phyloP scores from a whole-genome alignment of 1,139 yeast genomes.

The Sugiyamaella paludigena region DNA sequence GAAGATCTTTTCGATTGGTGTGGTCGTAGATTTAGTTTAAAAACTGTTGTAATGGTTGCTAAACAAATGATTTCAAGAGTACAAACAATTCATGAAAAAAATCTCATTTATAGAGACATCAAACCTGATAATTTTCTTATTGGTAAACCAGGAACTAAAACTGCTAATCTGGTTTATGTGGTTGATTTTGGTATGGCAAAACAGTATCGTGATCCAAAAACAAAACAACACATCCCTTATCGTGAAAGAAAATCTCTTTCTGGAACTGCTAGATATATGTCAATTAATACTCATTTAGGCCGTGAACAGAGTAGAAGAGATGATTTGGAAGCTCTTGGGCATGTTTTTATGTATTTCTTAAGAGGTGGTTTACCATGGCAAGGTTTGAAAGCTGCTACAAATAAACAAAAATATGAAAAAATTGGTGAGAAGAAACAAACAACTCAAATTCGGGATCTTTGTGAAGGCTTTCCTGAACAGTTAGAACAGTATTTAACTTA shows the following conservation, averaged over 20 bases:
- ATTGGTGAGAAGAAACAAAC: slow-evolving; percentile 93
- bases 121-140: slow-evolving; percentile 94
- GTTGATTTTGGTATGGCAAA: slow-evolving; percentile 95
- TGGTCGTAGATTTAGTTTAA: slow-evolving; percentile 81
- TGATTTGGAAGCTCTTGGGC: slow-evolving; percentile 93
- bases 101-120: slow-evolving; percentile 88
- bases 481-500: slow-evolving; percentile 82
- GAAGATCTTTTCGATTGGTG: slow-evolving; percentile 99
- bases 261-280: slow-evolving; percentile 98
- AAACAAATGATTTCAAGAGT: slow-evolving; percentile 88
- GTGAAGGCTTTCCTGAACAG: slow-evolving; percentile 81
- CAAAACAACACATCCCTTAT: slow-evolving; percentile 94
- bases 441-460: slow-evolving; percentile 72
- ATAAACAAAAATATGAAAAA: slow-evolving; percentile 93
- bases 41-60: slow-evolving; percentile 88
- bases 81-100: slow-evolving; percentile 84
- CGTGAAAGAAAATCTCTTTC: slow-evolving; percentile 90
- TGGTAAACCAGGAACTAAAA: slow-evolving; percentile 55
- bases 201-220: slow-evolving; percentile 92
- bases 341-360: slow-evolving; percentile 88
- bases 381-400: slow-evolving; percentile 96
- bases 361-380: slow-evolving; percentile 98
- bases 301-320: slow-evolving; percentile 95
- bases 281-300: slow-evolving; percentile 95
- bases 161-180: slow-evolving; percentile 52